Evolutionary conservation across 2,329 filamentous ascomycete genomes (phyloP), one percentile per base, ranked within the genome.

Genomic region (Didymella exigua): DNA sequence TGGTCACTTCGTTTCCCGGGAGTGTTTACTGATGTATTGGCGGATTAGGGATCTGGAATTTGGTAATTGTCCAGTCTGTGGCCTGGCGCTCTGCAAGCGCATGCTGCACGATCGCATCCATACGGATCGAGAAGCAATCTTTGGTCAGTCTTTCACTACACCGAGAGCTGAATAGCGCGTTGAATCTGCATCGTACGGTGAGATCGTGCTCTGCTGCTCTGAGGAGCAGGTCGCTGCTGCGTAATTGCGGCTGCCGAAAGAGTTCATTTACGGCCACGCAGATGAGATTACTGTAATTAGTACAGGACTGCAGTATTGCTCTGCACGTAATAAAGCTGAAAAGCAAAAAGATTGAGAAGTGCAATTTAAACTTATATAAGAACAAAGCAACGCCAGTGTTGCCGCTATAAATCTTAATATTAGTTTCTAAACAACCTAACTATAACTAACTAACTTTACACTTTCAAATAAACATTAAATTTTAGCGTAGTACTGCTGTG

Each of bases 161-260:
- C 23, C 60, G 1, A 33, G 18, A 4, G 16, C 38, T 4, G 27
- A 51, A 19, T 45, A 58, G 2, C 18, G 26, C 1, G 49, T 65
- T 5, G 37, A 54, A 3, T 58, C 63, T 21, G 42, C 49, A 2
- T 55, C 54, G 8, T 53, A 43, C 0, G 38, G 47, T 5, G 23
- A 60, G 14, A 27, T 6, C 4, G 24, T 57, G 0, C n/a, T 10
- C 4, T 57, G 56, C 29, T 27, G 16, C n/a, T 60, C 57, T 2
- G 49, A 60, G 23, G 59, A 63, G 19, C 49, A 59, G 4, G 36
- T 57, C 13, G 57, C 55, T 8, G 49, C 48, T 13, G 38, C 55
- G 4, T 49, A 60, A 21, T 45, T 62, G 5, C 49, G 52, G 6
- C 31, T 62, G 3, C 11, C 58, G 11, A 63, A 65, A 6, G 59